Conservation (phyloP, 1,139 yeast species). For the Debaryomyces udenii region DNA sequence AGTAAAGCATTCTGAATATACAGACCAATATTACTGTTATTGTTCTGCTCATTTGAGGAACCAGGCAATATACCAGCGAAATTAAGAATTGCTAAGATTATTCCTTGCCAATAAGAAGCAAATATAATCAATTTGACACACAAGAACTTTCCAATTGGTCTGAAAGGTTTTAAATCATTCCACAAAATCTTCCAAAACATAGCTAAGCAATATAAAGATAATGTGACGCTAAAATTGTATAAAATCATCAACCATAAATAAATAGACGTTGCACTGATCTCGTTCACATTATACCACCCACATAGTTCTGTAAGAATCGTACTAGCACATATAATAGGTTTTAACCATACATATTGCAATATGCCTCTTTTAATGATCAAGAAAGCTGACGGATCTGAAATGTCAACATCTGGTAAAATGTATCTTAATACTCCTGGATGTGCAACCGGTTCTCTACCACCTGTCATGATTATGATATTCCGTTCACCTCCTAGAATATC, state of each 20-base stretch:
- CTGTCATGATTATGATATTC: constrained; percentile 69
- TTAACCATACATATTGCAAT: constrained; percentile 92
- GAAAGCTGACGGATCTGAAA: constrained; percentile 83
- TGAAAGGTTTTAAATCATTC: constrained; percentile 72
- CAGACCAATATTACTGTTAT: constrained; percentile 48
- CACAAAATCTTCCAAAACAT: constrained; percentile 90
- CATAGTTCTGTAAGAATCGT: constrained; percentile 54
- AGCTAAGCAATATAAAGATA: constrained; percentile 84
- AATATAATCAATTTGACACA: constrained; percentile 92
- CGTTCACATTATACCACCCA: constrained; percentile 55
- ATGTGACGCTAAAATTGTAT: constrained; percentile 79
- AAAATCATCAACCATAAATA: constrained; percentile 70
- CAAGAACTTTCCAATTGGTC: constrained; percentile 89
- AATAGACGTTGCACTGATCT: constrained; percentile 50
- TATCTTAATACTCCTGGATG: constrained; percentile 67
- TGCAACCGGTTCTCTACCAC: constrained; percentile 71
- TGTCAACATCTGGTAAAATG: constrained; percentile 64
- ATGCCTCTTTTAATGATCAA: constrained; percentile 80
- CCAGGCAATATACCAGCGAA: constrained; percentile 54
- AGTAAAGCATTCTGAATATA: constrained; percentile 78
- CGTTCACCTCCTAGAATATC: constrained; percentile 91
- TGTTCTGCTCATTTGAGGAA: constrained; percentile 27
- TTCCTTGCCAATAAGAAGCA: constrained; percentile 97
- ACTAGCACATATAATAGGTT: constrained; percentile 72
- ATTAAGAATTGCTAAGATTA: constrained; percentile 63